Percentiles rank a stretch among this genome's conserved stretches.
Evolutionary conservation across 768 basidiomycete genomes (phyloP).

Genomic region (Hirschioporus abietinus): DNA sequence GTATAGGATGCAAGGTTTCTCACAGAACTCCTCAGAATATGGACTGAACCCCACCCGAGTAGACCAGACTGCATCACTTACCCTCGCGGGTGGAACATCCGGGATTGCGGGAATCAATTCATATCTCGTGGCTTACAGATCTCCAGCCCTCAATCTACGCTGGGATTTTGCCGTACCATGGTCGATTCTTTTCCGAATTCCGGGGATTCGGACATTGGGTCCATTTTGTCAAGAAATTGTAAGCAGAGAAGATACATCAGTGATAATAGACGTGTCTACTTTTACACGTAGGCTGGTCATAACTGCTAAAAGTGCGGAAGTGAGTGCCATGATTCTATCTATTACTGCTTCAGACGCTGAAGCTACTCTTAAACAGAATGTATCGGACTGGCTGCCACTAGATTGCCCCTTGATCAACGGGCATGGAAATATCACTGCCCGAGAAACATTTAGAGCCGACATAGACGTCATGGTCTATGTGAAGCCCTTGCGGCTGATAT

Average conservation of each 20-base stretch:
- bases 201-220: neutral
- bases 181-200: neutral
- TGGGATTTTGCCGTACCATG: neutral
- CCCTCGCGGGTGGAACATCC: slow-evolving; percentile 10
- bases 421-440: slow-evolving; percentile 6
- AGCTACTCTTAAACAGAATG: neutral
- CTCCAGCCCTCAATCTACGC: neutral
- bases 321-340: neutral
- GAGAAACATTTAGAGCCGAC: neutral
- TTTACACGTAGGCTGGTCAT: slow-evolving; percentile 4
- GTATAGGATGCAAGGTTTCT: neutral
- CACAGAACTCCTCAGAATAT: neutral
- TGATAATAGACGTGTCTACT: neutral
- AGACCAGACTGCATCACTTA: neutral
- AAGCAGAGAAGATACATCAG: neutral
- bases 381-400: neutral
- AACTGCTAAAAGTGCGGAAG: neutral
- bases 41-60: neutral
- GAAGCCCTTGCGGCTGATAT: neutral
- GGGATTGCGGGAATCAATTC: slow-evolving; percentile 6
- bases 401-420: slow-evolving; percentile 4
- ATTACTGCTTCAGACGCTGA: neutral
- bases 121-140: slow-evolving; percentile 2
- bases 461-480: neutral
- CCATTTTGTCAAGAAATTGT: neutral